Conservation (phyloP, 73 alveolate genomes). For the Urostyla sp. region DNA sequence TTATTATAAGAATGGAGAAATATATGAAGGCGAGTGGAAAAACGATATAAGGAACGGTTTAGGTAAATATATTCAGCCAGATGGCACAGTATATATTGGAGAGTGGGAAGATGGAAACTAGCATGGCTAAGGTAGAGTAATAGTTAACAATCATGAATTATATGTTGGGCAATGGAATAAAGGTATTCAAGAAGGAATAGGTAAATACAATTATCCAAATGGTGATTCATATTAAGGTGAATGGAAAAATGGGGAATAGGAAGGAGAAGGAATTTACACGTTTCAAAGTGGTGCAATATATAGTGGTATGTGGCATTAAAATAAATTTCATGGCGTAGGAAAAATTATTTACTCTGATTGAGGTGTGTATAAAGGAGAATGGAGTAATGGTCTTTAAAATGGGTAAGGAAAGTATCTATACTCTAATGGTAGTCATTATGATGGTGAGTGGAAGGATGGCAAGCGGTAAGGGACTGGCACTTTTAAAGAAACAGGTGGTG, state of each 20-base stretch:
- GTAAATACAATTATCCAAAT: slow-evolving; percentile 15
- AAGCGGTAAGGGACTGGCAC: too few species aligned
- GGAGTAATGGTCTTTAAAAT: too few species aligned
- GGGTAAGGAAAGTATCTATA: too few species aligned
- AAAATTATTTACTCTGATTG: too few species aligned
- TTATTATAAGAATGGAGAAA: slow-evolving; percentile 74
- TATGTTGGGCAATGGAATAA: slow-evolving; percentile 27
- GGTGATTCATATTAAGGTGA: slow-evolving; percentile 25
- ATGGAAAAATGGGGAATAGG: background rate
- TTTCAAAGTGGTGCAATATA: slow-evolving; percentile 53
- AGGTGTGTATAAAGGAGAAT: too few species aligned
- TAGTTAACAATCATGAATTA: background rate
- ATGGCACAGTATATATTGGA: slow-evolving; percentile 23
- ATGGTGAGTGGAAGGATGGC: slow-evolving; percentile 80
- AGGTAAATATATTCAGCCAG: slow-evolving; percentile 26
- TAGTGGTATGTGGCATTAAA: slow-evolving; percentile 56
- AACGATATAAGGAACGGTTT: slow-evolving; percentile 37
- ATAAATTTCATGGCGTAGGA: slow-evolving; percentile 62
- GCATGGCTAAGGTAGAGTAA: slow-evolving; percentile 17
- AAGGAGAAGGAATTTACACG: slow-evolving; percentile 30
- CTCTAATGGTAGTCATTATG: too few species aligned
- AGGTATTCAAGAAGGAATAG: slow-evolving; percentile 11
- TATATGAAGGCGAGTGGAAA: slow-evolving; percentile 73
- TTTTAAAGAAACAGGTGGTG: too few species aligned
- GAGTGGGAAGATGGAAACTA: slow-evolving; percentile 9